Evolutionary conservation across 2,329 filamentous ascomycete genomes (phyloP).

Genomic region (Colletotrichum agaves): DNA sequence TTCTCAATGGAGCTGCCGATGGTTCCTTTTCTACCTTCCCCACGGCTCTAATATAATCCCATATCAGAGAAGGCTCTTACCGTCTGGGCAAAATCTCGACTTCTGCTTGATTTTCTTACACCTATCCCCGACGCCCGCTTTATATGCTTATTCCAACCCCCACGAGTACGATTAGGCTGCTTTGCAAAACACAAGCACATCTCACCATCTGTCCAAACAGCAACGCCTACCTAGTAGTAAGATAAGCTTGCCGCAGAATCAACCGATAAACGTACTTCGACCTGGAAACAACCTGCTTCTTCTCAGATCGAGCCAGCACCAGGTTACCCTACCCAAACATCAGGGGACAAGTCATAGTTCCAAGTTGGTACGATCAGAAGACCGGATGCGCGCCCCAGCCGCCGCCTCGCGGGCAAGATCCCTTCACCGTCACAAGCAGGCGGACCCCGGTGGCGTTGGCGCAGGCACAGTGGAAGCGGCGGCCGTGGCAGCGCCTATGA

Average conservation of each 20-base stretch:
- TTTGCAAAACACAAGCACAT: background rate
- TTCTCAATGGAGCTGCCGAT: background rate
- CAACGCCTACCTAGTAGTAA: background rate
- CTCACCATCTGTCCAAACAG: background rate
- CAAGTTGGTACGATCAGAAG: constrained; percentile 13
- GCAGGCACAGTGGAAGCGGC: background rate
- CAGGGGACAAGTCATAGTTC: background rate
- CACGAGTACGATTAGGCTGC: background rate
- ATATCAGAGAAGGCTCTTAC: background rate
- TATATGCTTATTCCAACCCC: background rate
- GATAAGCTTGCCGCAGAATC: background rate
- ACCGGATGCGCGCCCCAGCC: constrained; percentile 29
- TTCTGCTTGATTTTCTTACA: background rate
- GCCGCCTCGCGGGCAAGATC: constrained; percentile 29
- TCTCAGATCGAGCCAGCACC: background rate
- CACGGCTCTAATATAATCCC: constrained; percentile 6
- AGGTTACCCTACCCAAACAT: background rate
- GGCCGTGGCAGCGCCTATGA: constrained; percentile 24
- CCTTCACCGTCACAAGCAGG: constrained; percentile 24
- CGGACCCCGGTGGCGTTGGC: constrained; percentile 10
- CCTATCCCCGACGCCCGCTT: background rate
- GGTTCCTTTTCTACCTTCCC: constrained; percentile 9
- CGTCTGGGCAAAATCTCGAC: constrained; percentile 14
- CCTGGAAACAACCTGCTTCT: background rate
- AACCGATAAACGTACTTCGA: background rate